Conservation (phyloP, 192 early-diverging fungal species). For the Umbelopsis isabellina region DNA sequence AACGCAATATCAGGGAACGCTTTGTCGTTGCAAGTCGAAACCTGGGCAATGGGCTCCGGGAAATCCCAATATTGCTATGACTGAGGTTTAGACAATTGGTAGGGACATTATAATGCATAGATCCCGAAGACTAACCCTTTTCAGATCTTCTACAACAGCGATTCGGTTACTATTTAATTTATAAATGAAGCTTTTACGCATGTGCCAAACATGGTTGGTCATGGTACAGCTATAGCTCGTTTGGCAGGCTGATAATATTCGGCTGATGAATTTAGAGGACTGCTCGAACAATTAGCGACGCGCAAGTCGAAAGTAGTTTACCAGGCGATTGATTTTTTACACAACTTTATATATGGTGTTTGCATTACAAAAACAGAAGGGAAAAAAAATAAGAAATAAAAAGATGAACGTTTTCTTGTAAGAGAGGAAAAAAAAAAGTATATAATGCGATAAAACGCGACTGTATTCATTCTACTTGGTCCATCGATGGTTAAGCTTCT, state of each 20-base stretch:
- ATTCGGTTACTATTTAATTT: background rate
- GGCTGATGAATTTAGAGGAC: no score
- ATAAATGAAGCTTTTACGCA: background rate
- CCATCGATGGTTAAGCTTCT: conserved; percentile 4
- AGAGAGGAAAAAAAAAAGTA: conserved; percentile 8
- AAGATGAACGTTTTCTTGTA: background rate
- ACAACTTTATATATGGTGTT: background rate
- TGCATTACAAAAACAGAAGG: conserved; percentile 13
- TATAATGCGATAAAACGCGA: background rate
- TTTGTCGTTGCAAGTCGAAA: background rate
- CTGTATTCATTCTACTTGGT: conserved; percentile 6
- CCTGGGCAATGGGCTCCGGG: background rate
- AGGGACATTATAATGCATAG: background rate
- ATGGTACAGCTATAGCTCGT: no score
- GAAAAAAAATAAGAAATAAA: conserved; percentile 14
- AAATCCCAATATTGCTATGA: background rate
- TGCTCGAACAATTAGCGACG: no score
- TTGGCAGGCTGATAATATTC: no score
- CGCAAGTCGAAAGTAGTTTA: no score
- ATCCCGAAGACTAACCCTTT: background rate
- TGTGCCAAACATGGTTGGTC: background rate
- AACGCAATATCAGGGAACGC: background rate
- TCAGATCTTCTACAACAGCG: background rate
- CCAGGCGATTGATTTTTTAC: no score
- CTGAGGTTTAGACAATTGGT: background rate